A percentile compares a stretch with the other conserved stretches of the same genome.
Conservation (phyloP, 108 stramenopile genomes). For the Conticribra guillardii region DNA sequence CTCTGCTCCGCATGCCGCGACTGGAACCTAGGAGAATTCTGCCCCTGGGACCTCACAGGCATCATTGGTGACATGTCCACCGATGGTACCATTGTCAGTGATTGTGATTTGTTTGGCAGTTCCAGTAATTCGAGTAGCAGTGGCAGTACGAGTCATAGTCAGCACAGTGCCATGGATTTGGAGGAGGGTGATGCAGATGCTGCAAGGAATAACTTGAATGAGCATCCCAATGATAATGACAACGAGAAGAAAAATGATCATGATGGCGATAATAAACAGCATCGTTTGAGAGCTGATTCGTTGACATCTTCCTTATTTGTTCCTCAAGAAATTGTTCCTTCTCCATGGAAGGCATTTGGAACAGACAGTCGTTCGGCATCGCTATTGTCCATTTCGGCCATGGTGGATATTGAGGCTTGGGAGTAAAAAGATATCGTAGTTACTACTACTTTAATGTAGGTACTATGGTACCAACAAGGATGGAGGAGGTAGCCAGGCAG, state of each 20-base stretch:
- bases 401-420: slow-evolving; percentile 33
- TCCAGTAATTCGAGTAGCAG: too few species aligned
- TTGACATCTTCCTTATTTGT: too few species aligned
- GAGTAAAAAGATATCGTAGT: slow-evolving; percentile 10
- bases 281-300: too few species aligned
- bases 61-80: slow-evolving; percentile 37
- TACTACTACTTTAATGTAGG: too few species aligned
- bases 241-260: too few species aligned
- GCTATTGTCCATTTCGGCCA: slow-evolving; percentile 16
- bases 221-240: neutral
- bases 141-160: too few species aligned
- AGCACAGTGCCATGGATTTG: neutral
- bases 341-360: neutral
- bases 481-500: too few species aligned
- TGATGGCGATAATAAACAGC: too few species aligned
- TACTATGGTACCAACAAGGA: too few species aligned
- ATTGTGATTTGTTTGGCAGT: neutral
- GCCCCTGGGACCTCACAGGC: slow-evolving; percentile 49
- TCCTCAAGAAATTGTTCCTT: slow-evolving; percentile 27
- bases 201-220: slow-evolving; percentile 1
- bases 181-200: neutral
- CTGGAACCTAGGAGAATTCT: slow-evolving; percentile 53
- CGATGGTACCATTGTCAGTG: slow-evolving; percentile 3
- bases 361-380: neutral
- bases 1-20: slow-evolving; percentile 52